A percentile compares a stretch with the other conserved stretches of the same genome.
phyloP scores from a whole-genome alignment of 2,329 filamentous ascomycete genomes.

The Penicillium sp. region DNA sequence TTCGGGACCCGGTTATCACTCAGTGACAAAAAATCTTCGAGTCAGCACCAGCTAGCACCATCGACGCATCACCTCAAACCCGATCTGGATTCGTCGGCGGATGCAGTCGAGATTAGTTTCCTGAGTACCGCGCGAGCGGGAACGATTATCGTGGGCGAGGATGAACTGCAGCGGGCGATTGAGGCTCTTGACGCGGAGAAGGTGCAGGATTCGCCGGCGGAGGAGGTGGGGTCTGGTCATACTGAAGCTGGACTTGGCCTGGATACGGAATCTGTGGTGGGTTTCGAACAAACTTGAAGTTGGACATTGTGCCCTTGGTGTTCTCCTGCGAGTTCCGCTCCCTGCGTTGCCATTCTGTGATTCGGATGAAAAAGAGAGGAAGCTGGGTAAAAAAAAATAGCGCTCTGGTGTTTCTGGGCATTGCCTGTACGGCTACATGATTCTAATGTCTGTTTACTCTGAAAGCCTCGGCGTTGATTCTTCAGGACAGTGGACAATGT shows the following conservation, averaged over 20 bases:
- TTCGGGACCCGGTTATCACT: constrained; percentile 20
- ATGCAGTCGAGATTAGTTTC: constrained; percentile 78
- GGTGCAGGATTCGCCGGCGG: constrained; percentile 10
- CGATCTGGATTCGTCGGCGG: constrained; percentile 35
- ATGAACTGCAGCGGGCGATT: constrained; percentile 74
- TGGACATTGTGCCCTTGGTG: background rate
- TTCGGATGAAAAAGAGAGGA: background rate
- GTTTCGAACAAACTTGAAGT: background rate
- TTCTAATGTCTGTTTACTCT: constrained; percentile 2
- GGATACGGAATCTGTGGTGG: background rate
- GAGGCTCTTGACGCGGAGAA: constrained; percentile 61
- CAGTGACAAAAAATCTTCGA: constrained; percentile 8
- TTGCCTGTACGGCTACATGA: constrained; percentile 11
- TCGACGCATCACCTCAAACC: constrained; percentile 38
- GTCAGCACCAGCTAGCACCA: constrained; percentile 18
- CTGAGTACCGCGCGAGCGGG: constrained; percentile 86
- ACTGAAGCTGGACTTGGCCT: background rate
- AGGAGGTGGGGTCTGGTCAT: constrained; percentile 1
- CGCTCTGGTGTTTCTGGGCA: background rate
- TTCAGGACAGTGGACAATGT: background rate
- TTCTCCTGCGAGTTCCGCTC: background rate
- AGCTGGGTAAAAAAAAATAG: background rate
- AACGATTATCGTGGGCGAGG: constrained; percentile 80
- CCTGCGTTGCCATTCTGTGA: background rate
- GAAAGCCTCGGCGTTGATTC: background rate